A percentile compares a stretch with the other conserved stretches of the same genome.
These are phyloP conservation scores for Moringa oleifera DNA, from an alignment of 345 rosid genomes.

Conservation along the genomic window DNA sequence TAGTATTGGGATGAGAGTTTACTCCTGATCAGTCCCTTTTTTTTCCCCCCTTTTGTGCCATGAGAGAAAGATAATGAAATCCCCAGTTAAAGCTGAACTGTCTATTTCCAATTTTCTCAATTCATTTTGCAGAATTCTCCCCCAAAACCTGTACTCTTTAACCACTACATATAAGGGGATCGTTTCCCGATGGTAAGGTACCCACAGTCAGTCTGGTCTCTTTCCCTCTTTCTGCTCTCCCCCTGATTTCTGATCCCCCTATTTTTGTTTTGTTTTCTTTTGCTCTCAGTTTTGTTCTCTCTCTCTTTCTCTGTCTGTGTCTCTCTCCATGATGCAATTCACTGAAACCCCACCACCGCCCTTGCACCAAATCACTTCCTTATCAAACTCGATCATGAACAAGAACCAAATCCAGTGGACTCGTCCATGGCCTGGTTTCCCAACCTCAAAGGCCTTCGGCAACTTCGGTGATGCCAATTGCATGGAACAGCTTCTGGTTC, in stretches of 20 bases:
- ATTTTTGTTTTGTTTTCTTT: slow-evolving; percentile 14
- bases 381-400: slow-evolving; percentile 33
- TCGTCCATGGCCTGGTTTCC: slow-evolving; percentile 72
- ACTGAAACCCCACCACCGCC: slow-evolving; percentile 47
- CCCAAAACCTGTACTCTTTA: slow-evolving; percentile 13
- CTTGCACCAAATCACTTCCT: slow-evolving; percentile 28
- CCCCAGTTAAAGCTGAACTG: slow-evolving; percentile 44
- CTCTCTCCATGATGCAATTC: slow-evolving; percentile 53
- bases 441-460: slow-evolving; percentile 39
- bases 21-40: slow-evolving; percentile 40
- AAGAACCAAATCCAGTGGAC: slow-evolving; percentile 36
- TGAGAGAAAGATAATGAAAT: slow-evolving; percentile 17
- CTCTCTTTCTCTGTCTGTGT: slow-evolving; percentile 9
- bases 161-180: slow-evolving; percentile 27
- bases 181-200: slow-evolving; percentile 55
- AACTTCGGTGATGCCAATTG: slow-evolving; percentile 68
- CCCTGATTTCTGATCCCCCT: slow-evolving; percentile 28
- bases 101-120: slow-evolving; percentile 25
- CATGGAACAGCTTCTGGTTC: slow-evolving; percentile 86
- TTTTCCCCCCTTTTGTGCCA: slow-evolving; percentile 15
- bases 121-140: slow-evolving; percentile 34
- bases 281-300: slow-evolving; percentile 3
- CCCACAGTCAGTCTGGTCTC: slow-evolving; percentile 70
- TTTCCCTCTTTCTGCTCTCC: slow-evolving; percentile 41
- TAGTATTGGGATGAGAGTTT: slow-evolving; percentile 24